A percentile compares a stretch with the other conserved stretches of the same genome.
Conservation (phyloP, 2,329 filamentous ascomycete genomes). For the Parascedosporium putredinis region DNA sequence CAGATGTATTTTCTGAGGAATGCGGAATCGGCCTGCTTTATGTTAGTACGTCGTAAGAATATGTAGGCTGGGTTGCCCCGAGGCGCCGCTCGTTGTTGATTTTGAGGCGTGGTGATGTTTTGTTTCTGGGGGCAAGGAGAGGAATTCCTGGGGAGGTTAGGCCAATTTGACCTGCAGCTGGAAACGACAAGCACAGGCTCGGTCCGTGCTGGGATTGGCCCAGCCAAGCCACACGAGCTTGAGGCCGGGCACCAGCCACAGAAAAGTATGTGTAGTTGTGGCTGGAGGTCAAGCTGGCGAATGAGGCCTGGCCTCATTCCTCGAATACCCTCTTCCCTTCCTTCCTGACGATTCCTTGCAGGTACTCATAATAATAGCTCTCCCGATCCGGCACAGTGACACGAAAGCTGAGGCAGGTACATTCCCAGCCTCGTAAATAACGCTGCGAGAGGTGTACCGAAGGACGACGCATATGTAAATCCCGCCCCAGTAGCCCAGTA, state of each 20-base stretch:
- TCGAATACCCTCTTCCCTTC: no score
- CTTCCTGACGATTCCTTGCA: not conserved
- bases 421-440: not conserved
- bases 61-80: not conserved
- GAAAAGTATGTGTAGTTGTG: no score
- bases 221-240: not conserved
- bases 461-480: no score
- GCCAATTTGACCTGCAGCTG: not conserved
- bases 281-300: no score
- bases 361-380: no score
- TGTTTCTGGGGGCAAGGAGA: not conserved
- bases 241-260: not conserved
- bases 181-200: not conserved
- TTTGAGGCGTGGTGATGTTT: not conserved
- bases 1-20: not conserved
- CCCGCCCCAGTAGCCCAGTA: not conserved
- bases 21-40: not conserved
- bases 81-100: not conserved
- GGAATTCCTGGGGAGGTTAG: not conserved
- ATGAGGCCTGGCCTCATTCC: no score
- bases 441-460: not conserved
- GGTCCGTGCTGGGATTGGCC: not conserved
- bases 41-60: not conserved
- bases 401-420: not conserved
- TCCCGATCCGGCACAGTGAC: not conserved